phyloP scores from a whole-genome alignment of 768 basidiomycete genomes.

The Agrocybe pediades region DNA sequence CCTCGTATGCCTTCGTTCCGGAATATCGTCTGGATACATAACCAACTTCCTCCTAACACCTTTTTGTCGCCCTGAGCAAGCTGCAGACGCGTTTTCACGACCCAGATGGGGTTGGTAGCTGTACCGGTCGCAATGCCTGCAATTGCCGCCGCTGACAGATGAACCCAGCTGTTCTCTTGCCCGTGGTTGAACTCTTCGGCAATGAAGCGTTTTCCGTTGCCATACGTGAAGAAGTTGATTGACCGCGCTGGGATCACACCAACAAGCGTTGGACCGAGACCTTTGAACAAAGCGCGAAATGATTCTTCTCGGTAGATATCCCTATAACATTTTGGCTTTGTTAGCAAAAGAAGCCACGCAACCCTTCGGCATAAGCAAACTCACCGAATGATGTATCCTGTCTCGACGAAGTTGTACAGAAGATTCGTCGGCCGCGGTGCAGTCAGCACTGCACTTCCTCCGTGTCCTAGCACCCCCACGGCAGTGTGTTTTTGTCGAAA shows the following conservation, averaged over 20 bases:
- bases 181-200: slow-evolving; percentile 81
- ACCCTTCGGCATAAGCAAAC: slow-evolving; percentile 2
- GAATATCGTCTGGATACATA: slow-evolving; percentile 72
- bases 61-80: slow-evolving; percentile 40
- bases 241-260: slow-evolving; percentile 95
- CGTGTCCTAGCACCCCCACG: slow-evolving; percentile 34
- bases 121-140: slow-evolving; percentile 89
- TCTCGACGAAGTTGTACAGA: slow-evolving; percentile 94
- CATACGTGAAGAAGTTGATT: slow-evolving; percentile 98
- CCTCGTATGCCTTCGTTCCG: slow-evolving; percentile 82
- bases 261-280: slow-evolving; percentile 91
- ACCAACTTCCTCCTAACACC: slow-evolving; percentile 53
- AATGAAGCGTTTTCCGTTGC: slow-evolving; percentile 92
- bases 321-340: slow-evolving; percentile 35
- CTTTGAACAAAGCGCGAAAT: slow-evolving; percentile 87
- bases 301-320: slow-evolving; percentile 91
- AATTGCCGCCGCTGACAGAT: slow-evolving; percentile 80
- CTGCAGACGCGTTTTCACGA: slow-evolving; percentile 96
- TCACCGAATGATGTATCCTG: slow-evolving; percentile 85
- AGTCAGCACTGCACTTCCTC: slow-evolving; percentile 34
- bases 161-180: slow-evolving; percentile 81
- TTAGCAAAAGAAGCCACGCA: not conserved
- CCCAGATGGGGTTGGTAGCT: slow-evolving; percentile 98
- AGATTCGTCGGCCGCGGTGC: slow-evolving; percentile 53
- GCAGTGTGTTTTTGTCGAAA: slow-evolving; percentile 49